phyloP scores from a whole-genome alignment of 2,329 filamentous ascomycete genomes.

The Sporothrix schenckii region DNA sequence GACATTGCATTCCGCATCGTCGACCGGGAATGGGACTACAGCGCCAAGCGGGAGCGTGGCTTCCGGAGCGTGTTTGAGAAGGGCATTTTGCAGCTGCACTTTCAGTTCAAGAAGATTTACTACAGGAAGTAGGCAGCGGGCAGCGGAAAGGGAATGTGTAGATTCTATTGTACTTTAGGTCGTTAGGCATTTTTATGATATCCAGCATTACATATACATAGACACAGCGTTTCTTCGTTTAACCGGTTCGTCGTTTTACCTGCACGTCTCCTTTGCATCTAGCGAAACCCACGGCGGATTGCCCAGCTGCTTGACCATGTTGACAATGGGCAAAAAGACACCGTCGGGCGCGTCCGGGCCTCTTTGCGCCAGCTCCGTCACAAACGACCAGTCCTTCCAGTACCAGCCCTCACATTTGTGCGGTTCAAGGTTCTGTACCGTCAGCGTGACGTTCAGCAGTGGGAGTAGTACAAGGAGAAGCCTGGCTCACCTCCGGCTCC shows the following conservation, averaged over 20 bases:
- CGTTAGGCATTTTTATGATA: neutral
- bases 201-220: neutral
- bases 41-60: constrained; percentile 88
- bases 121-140: constrained; percentile 26
- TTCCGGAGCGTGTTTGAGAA: constrained; percentile 98
- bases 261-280: neutral
- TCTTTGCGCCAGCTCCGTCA: constrained; percentile 43
- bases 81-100: constrained; percentile 94
- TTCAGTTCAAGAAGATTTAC: constrained; percentile 94
- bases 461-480: too few relatives aligned
- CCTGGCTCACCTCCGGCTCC: constrained; percentile 54
- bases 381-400: constrained; percentile 52
- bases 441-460: neutral
- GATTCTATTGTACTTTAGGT: neutral
- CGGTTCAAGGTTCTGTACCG: constrained; percentile 49
- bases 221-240: neutral
- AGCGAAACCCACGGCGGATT: constrained; percentile 32
- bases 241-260: neutral
- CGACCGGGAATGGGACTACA: constrained; percentile 99
- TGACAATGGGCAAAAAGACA: constrained; percentile 48
- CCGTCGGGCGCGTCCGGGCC: constrained; percentile 41
- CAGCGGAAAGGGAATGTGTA: neutral
- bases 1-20: constrained; percentile 97
- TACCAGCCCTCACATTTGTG: constrained; percentile 57
- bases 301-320: constrained; percentile 42